Percentiles rank a stretch among this genome's conserved stretches.
Evolutionary conservation across 1,139 yeast genomes (phyloP).

Genomic region (Diutina mesorugosa): DNA sequence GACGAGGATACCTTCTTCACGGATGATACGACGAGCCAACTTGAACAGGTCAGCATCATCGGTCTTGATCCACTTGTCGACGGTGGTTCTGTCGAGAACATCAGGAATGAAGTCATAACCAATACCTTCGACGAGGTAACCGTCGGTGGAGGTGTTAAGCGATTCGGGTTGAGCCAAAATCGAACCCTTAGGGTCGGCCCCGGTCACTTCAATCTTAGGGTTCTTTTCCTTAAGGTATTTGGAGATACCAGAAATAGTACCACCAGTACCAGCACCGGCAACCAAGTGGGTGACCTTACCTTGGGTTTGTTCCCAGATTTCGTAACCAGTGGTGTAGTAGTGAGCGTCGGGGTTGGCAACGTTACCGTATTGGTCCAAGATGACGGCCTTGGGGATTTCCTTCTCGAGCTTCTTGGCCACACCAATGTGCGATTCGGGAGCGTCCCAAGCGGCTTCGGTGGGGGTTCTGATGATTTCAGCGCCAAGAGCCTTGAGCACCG

Average conservation of each 20-base stretch:
- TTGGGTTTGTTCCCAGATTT: conserved; percentile 72
- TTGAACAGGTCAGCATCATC: conserved; percentile 74
- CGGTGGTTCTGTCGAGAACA: conserved; percentile 52
- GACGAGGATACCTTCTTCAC: conserved; percentile 77
- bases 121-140: conserved; percentile 82
- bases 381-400: conserved; percentile 79
- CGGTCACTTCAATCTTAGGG: conserved; percentile 48
- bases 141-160: conserved; percentile 46
- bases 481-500: conserved; percentile 79
- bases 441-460: conserved; percentile 88
- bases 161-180: conserved; percentile 72
- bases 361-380: conserved; percentile 75
- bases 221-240: conserved; percentile 65
- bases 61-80: conserved; percentile 79
- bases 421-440: conserved; percentile 87
- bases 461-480: conserved; percentile 90
- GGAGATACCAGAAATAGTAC: conserved; percentile 71
- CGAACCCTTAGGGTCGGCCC: conserved; percentile 84
- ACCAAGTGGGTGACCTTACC: conserved; percentile 66
- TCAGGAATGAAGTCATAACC: conserved; percentile 87
- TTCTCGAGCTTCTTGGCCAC: conserved; percentile 72
- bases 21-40: conserved; percentile 70
- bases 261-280: conserved; percentile 92
- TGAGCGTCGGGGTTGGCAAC: conserved; percentile 76
- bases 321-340: conserved; percentile 74